Percentiles rank a stretch among this genome's conserved stretches.
Evolutionary conservation across 2,329 filamentous ascomycete genomes (phyloP).

Genomic region (Chaetomium sp.): DNA sequence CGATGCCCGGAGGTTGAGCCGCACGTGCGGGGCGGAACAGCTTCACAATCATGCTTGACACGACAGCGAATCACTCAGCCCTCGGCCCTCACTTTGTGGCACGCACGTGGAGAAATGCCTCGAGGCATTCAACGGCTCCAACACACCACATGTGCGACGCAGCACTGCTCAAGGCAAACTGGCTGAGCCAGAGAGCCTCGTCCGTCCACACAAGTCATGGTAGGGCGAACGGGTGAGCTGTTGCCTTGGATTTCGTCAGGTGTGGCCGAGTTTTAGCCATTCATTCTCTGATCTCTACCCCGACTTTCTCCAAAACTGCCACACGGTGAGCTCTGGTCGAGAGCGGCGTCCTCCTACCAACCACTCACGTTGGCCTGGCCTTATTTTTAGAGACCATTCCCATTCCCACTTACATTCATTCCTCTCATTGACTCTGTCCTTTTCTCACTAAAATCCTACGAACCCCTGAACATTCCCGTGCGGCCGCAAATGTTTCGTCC

Average conservation of each 20-base stretch:
- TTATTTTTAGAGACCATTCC: not conserved
- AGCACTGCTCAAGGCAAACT: not conserved
- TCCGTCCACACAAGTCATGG: not conserved
- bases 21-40: constrained; percentile 25
- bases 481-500: not conserved
- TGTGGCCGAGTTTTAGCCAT: not conserved
- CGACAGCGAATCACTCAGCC: constrained; percentile 12
- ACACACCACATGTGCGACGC: not conserved
- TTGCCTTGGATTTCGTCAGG: not conserved
- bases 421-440: not conserved
- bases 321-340: not conserved
- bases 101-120: not conserved
- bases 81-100: not conserved
- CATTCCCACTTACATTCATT: too few species aligned
- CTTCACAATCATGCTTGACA: constrained; percentile 2
- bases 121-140: not conserved
- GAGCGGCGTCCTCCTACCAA: not conserved
- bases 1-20: constrained; percentile 18
- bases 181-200: not conserved
- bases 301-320: not conserved
- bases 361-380: too few species aligned
- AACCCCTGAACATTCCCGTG: not conserved
- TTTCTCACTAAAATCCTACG: not conserved
- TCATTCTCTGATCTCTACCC: not conserved
- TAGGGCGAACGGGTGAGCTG: not conserved